phyloP scores from a whole-genome alignment of 371 early-diverging fungal species.

The Mucor sp. region DNA sequence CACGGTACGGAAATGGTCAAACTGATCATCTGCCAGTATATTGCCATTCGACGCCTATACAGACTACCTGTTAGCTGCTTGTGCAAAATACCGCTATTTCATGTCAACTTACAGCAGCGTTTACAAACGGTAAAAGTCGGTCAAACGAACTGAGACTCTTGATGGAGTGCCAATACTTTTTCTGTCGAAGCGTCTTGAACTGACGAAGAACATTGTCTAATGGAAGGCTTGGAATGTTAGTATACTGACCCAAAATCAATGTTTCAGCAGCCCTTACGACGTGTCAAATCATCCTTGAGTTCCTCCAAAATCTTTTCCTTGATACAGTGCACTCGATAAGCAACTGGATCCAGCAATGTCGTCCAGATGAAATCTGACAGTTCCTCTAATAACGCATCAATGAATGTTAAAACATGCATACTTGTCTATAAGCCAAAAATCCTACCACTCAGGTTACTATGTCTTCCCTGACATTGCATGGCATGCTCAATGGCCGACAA shows the following conservation, averaged over 20 bases:
- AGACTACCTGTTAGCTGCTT: neutral
- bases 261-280: constrained; percentile 24
- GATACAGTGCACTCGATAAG: constrained; percentile 34
- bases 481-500: constrained; percentile 38
- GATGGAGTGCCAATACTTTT: constrained; percentile 60
- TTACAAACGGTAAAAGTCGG: constrained; percentile 50
- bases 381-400: constrained; percentile 21
- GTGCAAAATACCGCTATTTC: no score
- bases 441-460: constrained; percentile 26
- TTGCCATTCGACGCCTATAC: constrained; percentile 23
- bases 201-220: constrained; percentile 39
- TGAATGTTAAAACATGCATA: neutral
- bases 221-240: neutral
- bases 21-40: constrained; percentile 28
- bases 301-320: constrained; percentile 19
- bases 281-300: constrained; percentile 26
- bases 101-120: constrained; percentile 30
- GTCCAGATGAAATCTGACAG: constrained; percentile 47
- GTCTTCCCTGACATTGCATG: constrained; percentile 37
- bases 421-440: no score
- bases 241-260: neutral
- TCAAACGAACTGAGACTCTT: constrained; percentile 50
- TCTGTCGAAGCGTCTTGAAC: constrained; percentile 47
- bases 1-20: constrained; percentile 26
- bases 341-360: constrained; percentile 46